phyloP scores from a whole-genome alignment of 225 moss, liverwort and hornwort species.

The Takakia lepidozioides region DNA sequence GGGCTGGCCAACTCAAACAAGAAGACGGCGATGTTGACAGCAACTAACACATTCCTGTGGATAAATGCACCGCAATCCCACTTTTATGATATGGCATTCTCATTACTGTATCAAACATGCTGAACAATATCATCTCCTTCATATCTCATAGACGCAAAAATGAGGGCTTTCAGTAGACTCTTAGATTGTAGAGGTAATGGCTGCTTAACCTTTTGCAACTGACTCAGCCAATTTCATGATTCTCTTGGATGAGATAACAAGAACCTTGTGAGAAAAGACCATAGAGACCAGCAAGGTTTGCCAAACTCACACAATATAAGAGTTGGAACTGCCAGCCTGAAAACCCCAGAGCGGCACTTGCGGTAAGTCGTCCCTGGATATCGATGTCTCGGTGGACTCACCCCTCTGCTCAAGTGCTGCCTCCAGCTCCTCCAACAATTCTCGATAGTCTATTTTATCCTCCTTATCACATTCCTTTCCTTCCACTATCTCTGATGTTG shows the following conservation, averaged over 20 bases:
- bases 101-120: no score
- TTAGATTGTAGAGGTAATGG: no score
- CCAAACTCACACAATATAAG: conserved; percentile 46
- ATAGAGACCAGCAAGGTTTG: no score
- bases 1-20: conserved; percentile 96
- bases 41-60: conserved; percentile 81
- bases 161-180: no score
- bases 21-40: conserved; percentile 81
- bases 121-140: no score
- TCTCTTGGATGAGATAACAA: no score
- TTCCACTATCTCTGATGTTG: conserved; percentile 12
- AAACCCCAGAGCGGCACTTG: conserved; percentile 44
- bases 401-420: conserved; percentile 49
- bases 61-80: background rate
- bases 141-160: no score
- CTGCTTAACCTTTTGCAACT: no score
- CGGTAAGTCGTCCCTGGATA: conserved; percentile 19
- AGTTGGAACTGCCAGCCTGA: conserved; percentile 40
- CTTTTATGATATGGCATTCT: no score
- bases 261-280: no score
- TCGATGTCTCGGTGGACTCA: conserved; percentile 16
- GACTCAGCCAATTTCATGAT: no score
- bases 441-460: conserved; percentile 54
- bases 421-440: conserved; percentile 50
- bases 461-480: conserved; percentile 49